These are phyloP conservation scores for Suhomyces wounanorum DNA, from an alignment of 1,139 yeast genomes.

Conservation along the genomic window DNA sequence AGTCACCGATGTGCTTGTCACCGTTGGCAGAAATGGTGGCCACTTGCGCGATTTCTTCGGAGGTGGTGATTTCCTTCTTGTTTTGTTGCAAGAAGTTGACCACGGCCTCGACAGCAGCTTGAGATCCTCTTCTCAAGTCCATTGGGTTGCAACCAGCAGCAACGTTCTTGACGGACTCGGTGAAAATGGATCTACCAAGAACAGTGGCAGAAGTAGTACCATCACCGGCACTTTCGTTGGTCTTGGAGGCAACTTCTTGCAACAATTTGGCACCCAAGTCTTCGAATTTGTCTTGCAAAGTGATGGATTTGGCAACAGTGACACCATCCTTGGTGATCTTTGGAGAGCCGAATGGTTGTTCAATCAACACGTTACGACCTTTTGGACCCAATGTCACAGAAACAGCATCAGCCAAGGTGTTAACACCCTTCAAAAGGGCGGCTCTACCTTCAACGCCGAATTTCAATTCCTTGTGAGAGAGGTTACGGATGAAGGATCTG, in stretches of 20 bases:
- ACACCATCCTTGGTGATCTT: slow-evolving; percentile 99
- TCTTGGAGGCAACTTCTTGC: slow-evolving; percentile 98
- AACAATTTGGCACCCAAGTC: slow-evolving; percentile 94
- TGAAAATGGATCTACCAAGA: slow-evolving; percentile 93
- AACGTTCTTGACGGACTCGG: slow-evolving; percentile 96
- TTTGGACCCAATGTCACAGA: slow-evolving; percentile 97
- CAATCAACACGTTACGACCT: slow-evolving; percentile 96
- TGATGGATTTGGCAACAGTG: slow-evolving; percentile 90
- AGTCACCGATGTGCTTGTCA: slow-evolving; percentile 88
- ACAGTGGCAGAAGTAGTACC: slow-evolving; percentile 99
- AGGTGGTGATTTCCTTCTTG: slow-evolving; percentile 96
- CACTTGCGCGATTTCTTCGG: slow-evolving; percentile 97
- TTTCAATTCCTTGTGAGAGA: slow-evolving; percentile 92
- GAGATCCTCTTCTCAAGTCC: slow-evolving; percentile 98
- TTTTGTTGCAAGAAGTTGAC: slow-evolving; percentile 84
- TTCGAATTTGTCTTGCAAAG: slow-evolving; percentile 89
- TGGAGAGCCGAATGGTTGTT: slow-evolving; percentile 96
- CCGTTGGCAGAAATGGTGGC: slow-evolving; percentile 99
- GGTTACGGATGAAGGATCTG: slow-evolving; percentile 54
- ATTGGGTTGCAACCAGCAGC: slow-evolving; percentile 99
- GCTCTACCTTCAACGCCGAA: slow-evolving; percentile 99
- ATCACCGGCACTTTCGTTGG: slow-evolving; percentile 98
- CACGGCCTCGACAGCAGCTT: slow-evolving; percentile 97
- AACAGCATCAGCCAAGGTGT: slow-evolving; percentile 94
- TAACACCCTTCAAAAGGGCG: slow-evolving; percentile 92